Base-by-base conservation (phyloP, 306 rosid species). In the Rosa chinensis region DNA sequence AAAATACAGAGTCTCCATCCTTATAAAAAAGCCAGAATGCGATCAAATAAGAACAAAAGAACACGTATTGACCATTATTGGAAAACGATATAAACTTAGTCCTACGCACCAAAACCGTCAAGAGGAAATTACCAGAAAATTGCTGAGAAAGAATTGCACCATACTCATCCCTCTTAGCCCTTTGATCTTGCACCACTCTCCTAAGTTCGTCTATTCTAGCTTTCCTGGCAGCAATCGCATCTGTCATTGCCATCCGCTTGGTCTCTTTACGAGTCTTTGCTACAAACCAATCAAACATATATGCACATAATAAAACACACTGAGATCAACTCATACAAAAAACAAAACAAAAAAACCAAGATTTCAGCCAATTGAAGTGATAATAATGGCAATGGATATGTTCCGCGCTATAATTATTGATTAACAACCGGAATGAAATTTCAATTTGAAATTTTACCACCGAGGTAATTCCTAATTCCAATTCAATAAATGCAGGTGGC, bases 261-360 rank as follows among this genome's bases (percentile, higher is more conserved):
- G 92, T 98, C 86, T 92, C 98, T 83, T 80, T 91, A 55, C 94
- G 95, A 37, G 94, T 90, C 88, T 91, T 91, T 64, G 80, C 98
- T 95, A 84, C 76, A 81, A 12, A 32, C 82, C 50, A 69, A 59
- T 44, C 50, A 44, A 59, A 66, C n/a, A 72, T 61, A 63, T 8
- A 70, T 13, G 39, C 11, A 64, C 43, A 35, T 6, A 64, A 28
- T 28, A 23, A 61, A 58, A 16, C 21, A 66, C 69, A 70, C 47
- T 43, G 45, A 61, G 28, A 8, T 20, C 5, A 23, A 48, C 40
- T 52, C 18, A 12, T 16, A 32, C 37, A 32, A 32, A 32, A 25
- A 61, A 16, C n/a, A 50, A 9, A 40, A 25, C 14, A 0, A 66
- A 25, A 73, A 25, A 79, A 5, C 70, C 70, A 43, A 21, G 28